Conservation (phyloP, 371 early-diverging fungal species). For the Batkoa obscura region DNA sequence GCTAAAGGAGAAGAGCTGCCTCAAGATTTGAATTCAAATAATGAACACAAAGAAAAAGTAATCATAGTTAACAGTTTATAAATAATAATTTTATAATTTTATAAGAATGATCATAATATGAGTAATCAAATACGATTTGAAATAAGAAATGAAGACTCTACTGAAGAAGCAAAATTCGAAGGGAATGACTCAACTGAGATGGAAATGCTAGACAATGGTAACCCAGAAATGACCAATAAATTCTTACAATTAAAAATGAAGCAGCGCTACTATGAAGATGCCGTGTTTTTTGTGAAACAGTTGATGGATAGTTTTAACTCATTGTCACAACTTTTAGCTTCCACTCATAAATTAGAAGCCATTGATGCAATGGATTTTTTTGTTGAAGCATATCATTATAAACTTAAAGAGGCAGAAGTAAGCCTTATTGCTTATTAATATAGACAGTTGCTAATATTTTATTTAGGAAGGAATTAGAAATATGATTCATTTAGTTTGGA, state of each 20-base stretch:
- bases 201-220: slow-evolving; percentile 4
- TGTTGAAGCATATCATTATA: slow-evolving; percentile 58
- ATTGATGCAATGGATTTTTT: slow-evolving; percentile 89
- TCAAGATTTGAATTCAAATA: too few species aligned
- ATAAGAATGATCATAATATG: not conserved
- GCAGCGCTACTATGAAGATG: slow-evolving; percentile 68
- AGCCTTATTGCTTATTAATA: not conserved
- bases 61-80: too few species aligned
- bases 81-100: not conserved
- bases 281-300: slow-evolving; percentile 57
- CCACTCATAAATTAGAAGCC: slow-evolving; percentile 78
- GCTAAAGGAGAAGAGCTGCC: too few species aligned
- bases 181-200: slow-evolving; percentile 8
- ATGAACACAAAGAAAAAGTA: too few species aligned
- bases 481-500: slow-evolving; percentile 93
- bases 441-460: not conserved
- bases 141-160: slow-evolving; percentile 8
- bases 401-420: slow-evolving; percentile 57
- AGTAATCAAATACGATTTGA: slow-evolving; percentile 11
- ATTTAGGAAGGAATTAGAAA: slow-evolving; percentile 58
- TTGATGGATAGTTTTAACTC: slow-evolving; percentile 49
- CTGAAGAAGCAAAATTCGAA: slow-evolving; percentile 6
- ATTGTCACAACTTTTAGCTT: slow-evolving; percentile 64
- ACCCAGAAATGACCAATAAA: slow-evolving; percentile 7
- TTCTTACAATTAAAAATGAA: slow-evolving; percentile 32